A percentile compares a stretch with the other conserved stretches of the same genome.
phyloP scores from a whole-genome alignment of 2,329 filamentous ascomycete genomes.

The Ilyonectria mors-panacis region DNA sequence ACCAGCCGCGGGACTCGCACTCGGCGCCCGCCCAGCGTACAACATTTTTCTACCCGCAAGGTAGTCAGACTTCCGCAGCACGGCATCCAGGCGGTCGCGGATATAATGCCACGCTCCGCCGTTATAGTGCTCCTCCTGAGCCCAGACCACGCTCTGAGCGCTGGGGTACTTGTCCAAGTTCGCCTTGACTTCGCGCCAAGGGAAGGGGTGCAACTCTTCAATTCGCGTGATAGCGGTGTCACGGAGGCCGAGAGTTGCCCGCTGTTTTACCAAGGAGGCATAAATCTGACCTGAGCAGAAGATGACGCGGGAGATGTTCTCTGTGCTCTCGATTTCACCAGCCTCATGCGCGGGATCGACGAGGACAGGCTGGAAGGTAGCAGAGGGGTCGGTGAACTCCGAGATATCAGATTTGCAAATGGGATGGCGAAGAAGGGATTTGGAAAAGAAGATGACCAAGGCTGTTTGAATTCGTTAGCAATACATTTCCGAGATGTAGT shows the following conservation, averaged over 20 bases:
- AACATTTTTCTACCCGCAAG: conserved; percentile 12
- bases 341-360: conserved; percentile 86
- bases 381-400: conserved; percentile 85
- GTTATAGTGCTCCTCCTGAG: conserved; percentile 47
- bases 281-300: conserved; percentile 96
- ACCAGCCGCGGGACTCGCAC: conserved; percentile 35
- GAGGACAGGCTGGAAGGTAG: conserved; percentile 96
- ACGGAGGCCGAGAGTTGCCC: conserved; percentile 26
- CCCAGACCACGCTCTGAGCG: conserved; percentile 42
- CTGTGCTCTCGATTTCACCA: conserved; percentile 79
- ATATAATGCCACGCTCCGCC: conserved; percentile 46
- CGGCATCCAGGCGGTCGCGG: conserved; percentile 40
- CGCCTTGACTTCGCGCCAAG: conserved; percentile 40
- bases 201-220: conserved; percentile 47
- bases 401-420: conserved; percentile 88
- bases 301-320: conserved; percentile 92
- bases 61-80: conserved; percentile 16
- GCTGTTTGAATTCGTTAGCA: conserved; percentile 65
- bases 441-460: conserved; percentile 97
- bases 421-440: conserved; percentile 94
- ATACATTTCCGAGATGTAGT: not conserved
- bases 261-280: conserved; percentile 38
- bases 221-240: conserved; percentile 41
- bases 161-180: conserved; percentile 42
- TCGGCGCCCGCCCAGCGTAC: conserved; percentile 33